Evolutionary conservation across 2,329 filamentous ascomycete species (phyloP), one percentile per base, ranked within the genome.

Genomic region (Hymenoscyphus repandus): DNA sequence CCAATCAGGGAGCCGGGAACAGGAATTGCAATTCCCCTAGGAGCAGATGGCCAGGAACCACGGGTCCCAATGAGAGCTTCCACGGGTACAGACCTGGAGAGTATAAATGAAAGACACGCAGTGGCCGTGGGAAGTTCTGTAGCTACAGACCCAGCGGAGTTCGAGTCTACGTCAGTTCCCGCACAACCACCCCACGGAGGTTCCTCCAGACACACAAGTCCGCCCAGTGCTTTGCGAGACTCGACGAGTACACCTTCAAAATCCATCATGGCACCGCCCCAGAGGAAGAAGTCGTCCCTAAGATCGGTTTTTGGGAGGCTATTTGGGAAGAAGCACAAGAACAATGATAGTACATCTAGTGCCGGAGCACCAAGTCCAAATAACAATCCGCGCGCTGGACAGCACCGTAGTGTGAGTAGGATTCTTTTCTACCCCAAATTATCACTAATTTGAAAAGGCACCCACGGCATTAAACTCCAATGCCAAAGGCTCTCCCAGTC

Each of bases 291-390:
- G 62, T 82, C 80, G 1, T 77, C 75, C 0, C 64, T 85, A 45
- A 76, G 76, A 47, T 71, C 72, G 15, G 78, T 79, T 0, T 63
- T 85, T 41, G 74, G 77, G 44, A 79, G 72, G 55, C 66, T 85
- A 9, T 83, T 85, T 63, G 76, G 79, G 12, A 75, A 78, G 52
- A 79, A 74, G 55, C 79, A 77, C 66, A 81, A 77, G 66, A 63
- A n/a, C n/a, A n/a, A 34, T 34, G 32, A 58, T 37, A 65, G 62
- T 12, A 39, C 50, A 12, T 52, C 54, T 9, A 46, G 42, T 20
- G 36, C 47, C 2, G 53, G 44, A 44, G 50, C 44, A 18, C 47
- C 52, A 48, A 51, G 48, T 27, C 34, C 47, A 15, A 38, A 41
- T 46, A 45, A 40, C 36, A 32, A 30, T 2, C 5, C 51, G 17